phyloP scores from a whole-genome alignment of 192 early-diverging fungal species.

The Umbelopsis sp. region DNA sequence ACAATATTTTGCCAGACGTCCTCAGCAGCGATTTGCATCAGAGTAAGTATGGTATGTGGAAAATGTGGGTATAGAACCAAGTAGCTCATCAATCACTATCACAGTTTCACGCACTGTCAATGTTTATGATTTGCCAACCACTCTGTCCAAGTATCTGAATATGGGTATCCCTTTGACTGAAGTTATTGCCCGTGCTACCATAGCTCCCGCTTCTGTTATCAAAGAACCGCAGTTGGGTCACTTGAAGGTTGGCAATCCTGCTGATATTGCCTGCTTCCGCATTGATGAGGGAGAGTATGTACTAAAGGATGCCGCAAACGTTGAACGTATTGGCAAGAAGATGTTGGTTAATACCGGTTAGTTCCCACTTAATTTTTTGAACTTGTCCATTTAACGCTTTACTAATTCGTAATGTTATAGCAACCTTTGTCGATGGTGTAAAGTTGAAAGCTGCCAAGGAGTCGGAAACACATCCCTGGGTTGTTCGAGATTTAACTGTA shows the following conservation, averaged over 20 bases:
- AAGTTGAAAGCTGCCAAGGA: slow-evolving; percentile 8
- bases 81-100: neutral
- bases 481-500: slow-evolving; percentile 13
- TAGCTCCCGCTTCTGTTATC: slow-evolving; percentile 23
- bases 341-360: slow-evolving; percentile 17
- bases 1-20: slow-evolving; percentile 22
- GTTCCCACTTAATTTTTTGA: neutral
- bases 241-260: slow-evolving; percentile 23
- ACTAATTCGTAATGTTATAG: neutral
- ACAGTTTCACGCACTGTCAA: slow-evolving; percentile 14
- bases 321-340: neutral
- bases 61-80: neutral
- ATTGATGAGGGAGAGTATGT: slow-evolving; percentile 18
- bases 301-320: slow-evolving; percentile 19
- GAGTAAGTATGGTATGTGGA: neutral
- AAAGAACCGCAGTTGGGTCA: slow-evolving; percentile 21
- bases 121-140: slow-evolving; percentile 31
- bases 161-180: slow-evolving; percentile 22
- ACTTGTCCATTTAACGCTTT: neutral
- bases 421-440: slow-evolving; percentile 15
- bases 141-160: slow-evolving; percentile 24
- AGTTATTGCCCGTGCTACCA: slow-evolving; percentile 20
- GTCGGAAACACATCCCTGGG: slow-evolving; percentile 18
- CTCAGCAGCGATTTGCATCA: slow-evolving; percentile 33
- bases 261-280: slow-evolving; percentile 28